phyloP scores from a whole-genome alignment of 2,329 filamentous ascomycete genomes.

The Xylariaceae sp. region DNA sequence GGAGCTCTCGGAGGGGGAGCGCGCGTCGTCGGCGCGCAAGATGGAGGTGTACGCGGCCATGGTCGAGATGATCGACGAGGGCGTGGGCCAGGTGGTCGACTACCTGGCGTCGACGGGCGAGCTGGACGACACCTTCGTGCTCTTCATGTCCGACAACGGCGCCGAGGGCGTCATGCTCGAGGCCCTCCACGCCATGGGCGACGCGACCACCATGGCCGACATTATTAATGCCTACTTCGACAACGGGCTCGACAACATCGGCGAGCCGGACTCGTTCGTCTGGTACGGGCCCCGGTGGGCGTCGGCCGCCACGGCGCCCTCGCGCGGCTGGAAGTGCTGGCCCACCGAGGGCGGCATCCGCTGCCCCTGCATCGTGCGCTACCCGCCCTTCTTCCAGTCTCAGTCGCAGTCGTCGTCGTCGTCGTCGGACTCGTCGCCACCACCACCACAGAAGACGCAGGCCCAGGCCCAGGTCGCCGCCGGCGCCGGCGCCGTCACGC shows the following conservation, averaged over 20 bases:
- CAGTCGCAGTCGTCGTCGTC: too few species aligned
- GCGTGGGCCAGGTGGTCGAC: constrained; percentile 41
- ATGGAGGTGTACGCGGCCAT: constrained; percentile 43
- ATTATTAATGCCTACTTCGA: constrained; percentile 44
- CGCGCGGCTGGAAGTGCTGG: constrained; percentile 25
- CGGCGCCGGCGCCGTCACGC: constrained; percentile 26
- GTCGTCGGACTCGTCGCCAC: constrained; percentile 7
- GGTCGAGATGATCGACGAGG: constrained; percentile 44
- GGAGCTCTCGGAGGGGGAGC: constrained; percentile 7
- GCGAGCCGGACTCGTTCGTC: constrained; percentile 44
- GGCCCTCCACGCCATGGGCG: constrained; percentile 12
- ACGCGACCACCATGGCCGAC: constrained; percentile 9
- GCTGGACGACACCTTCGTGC: constrained; percentile 8
- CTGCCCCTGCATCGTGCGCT: constrained; percentile 30
- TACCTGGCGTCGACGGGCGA: constrained; percentile 41
- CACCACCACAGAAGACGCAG: constrained; percentile 2
- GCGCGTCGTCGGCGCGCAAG: constrained; percentile 5
- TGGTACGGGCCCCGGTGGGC: constrained; percentile 54
- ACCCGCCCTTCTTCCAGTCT: constrained; percentile 6
- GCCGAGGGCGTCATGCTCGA: constrained; percentile 21
- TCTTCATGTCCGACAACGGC: constrained; percentile 47
- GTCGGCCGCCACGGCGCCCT: constrained; percentile 22
- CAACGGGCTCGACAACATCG: constrained; percentile 48
- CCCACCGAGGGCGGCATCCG: constrained; percentile 43
- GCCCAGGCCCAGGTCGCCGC: too few species aligned